Evolutionary conservation across 2,329 filamentous ascomycete species (phyloP).

Genomic region (Fusarium sororula): DNA sequence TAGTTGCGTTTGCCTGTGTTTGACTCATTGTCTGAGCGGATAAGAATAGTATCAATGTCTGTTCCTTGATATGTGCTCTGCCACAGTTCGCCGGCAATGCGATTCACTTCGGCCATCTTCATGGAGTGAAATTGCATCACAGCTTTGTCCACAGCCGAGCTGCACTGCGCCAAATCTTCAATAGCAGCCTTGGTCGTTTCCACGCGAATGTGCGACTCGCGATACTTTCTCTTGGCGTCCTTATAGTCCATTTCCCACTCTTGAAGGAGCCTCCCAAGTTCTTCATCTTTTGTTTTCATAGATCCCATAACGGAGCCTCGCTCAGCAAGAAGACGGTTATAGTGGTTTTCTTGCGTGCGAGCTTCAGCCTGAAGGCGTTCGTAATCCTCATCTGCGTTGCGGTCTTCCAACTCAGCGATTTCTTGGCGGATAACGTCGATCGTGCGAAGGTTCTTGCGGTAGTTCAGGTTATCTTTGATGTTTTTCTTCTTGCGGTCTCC

Average conservation of each 20-base stretch:
- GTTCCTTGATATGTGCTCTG: slow-evolving; percentile 95
- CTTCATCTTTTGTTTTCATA: slow-evolving; percentile 85
- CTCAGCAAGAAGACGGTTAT: slow-evolving; percentile 76
- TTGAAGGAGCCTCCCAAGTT: slow-evolving; percentile 74
- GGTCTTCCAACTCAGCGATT: slow-evolving; percentile 77
- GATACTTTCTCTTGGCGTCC: slow-evolving; percentile 81
- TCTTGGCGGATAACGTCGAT: slow-evolving; percentile 74
- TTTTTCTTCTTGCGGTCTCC: slow-evolving; percentile 85
- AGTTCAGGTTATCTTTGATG: slow-evolving; percentile 88
- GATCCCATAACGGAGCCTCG: slow-evolving; percentile 78
- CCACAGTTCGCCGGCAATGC: slow-evolving; percentile 96
- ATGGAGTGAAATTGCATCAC: slow-evolving; percentile 96
- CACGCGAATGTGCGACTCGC: slow-evolving; percentile 87
- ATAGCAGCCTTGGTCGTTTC: slow-evolving; percentile 93
- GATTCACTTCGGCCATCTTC: slow-evolving; percentile 99
- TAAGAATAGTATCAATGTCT: slow-evolving; percentile 95
- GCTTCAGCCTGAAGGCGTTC: slow-evolving; percentile 77
- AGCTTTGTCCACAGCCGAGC: slow-evolving; percentile 87
- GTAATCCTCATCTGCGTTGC: slow-evolving; percentile 86
- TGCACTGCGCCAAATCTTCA: slow-evolving; percentile 86
- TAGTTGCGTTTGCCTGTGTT: slow-evolving; percentile 80
- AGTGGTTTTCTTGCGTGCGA: slow-evolving; percentile 70
- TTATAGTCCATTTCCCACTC: slow-evolving; percentile 91
- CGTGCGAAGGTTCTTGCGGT: slow-evolving; percentile 76
- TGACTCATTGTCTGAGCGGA: slow-evolving; percentile 88